Conservation (phyloP, 2,329 filamentous ascomycete genomes). For the Septoria petroselini region DNA sequence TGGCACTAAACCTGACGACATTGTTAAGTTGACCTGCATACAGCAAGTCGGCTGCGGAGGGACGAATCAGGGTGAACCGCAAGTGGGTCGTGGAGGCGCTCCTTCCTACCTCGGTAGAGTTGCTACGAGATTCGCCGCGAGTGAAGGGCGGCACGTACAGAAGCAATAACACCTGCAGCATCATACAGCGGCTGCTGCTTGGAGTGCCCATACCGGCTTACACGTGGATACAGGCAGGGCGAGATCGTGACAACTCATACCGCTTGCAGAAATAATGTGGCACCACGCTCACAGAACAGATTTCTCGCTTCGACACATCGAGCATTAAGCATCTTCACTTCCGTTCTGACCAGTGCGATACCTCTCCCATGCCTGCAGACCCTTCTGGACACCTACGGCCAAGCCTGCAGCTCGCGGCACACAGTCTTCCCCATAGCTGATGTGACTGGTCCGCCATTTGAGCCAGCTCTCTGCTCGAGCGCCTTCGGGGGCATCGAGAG, state of each 20-base stretch:
- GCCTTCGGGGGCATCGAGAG: conserved; percentile 50
- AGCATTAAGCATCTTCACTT: background rate
- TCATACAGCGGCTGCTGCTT: no score
- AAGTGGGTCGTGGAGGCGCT: conserved; percentile 2
- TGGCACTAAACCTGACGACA: conserved; percentile 17
- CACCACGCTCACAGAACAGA: background rate
- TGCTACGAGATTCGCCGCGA: background rate
- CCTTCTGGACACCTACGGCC: conserved; percentile 26
- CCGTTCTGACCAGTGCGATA: conserved; percentile 1
- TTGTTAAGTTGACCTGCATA: conserved; percentile 11
- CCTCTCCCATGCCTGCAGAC: conserved; percentile 27
- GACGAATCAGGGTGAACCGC: conserved; percentile 5
- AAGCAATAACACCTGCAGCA: no score
- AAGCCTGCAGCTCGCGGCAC: conserved; percentile 25
- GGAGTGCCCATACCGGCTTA: background rate
- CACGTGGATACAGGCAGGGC: background rate
- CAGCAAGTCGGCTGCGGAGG: conserved; percentile 9
- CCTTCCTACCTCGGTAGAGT: conserved; percentile 6
- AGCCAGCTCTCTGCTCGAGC: conserved; percentile 58
- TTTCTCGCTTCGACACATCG: no score
- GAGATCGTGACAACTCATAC: background rate
- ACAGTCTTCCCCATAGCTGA: conserved; percentile 60
- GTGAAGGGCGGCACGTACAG: conserved; percentile 3
- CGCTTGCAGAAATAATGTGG: background rate
- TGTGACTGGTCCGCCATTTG: conserved; percentile 58